These are phyloP conservation scores for Podospora didyma DNA, from an alignment of 495 filamentous ascomycete species.

Conservation along the genomic window DNA sequence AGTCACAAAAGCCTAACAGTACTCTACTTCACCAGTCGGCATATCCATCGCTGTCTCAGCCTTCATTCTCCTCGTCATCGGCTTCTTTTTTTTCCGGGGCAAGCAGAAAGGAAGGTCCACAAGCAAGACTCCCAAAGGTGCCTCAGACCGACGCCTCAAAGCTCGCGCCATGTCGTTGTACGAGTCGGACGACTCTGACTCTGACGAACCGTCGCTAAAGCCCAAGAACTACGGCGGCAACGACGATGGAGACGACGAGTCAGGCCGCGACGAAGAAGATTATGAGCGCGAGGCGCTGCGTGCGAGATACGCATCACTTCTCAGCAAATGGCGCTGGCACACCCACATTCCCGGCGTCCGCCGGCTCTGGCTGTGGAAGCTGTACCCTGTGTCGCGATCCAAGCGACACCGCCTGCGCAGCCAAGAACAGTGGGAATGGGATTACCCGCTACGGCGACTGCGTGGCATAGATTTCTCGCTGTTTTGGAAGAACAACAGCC, in stretches of 20 bases:
- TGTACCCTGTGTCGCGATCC: slow-evolving; percentile 2
- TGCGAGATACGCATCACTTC: not conserved
- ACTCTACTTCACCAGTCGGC: not conserved
- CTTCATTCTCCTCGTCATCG: not conserved
- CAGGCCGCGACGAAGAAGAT: too few species aligned
- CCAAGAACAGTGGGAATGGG: slow-evolving; percentile 6
- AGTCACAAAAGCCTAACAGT: not conserved
- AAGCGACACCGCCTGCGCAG: not conserved
- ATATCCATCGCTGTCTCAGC: slow-evolving; percentile 7
- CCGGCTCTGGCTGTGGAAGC: slow-evolving; percentile 8
- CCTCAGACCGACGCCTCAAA: not conserved
- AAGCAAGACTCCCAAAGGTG: not conserved
- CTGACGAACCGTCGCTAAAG: too few species aligned
- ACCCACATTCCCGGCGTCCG: slow-evolving; percentile 5
- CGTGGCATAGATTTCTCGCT: not conserved
- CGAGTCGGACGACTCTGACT: not conserved
- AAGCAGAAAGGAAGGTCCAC: not conserved
- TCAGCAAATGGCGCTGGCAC: slow-evolving; percentile 7
- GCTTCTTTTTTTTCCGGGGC: too few species aligned
- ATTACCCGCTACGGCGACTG: slow-evolving; percentile 9
- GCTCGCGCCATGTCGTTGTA: not conserved
- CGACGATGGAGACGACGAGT: not conserved
- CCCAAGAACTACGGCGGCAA: not conserved
- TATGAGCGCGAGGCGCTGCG: not conserved
- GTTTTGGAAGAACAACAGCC: not conserved